These are phyloP conservation scores for Stagonosporopsis chrysanthemi DNA, from an alignment of 2,329 filamentous ascomycete species.

Conservation along the genomic window DNA sequence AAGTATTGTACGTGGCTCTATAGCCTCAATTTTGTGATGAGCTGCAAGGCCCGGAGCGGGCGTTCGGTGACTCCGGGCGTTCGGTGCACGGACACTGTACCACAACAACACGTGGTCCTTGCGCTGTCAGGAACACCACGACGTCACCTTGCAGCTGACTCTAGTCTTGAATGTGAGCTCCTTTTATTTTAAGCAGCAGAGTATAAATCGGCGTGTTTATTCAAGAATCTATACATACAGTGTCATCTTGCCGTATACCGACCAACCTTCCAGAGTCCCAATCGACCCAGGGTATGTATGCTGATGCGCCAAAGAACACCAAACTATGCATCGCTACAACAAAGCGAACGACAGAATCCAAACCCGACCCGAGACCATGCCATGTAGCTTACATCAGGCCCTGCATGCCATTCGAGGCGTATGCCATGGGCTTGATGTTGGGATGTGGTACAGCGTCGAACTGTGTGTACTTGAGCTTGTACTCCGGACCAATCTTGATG, in stretches of 20 bases:
- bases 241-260: conserved; percentile 11
- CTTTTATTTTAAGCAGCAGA: conserved; percentile 10
- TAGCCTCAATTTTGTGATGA: no score
- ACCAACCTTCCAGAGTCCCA: conserved; percentile 16
- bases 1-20: no score
- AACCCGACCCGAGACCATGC: conserved; percentile 1
- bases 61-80: no score
- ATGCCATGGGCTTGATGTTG: conserved; percentile 92
- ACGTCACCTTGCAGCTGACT: conserved; percentile 14
- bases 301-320: conserved; percentile 48
- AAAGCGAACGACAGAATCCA: conserved; percentile 25
- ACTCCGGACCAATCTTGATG: conserved; percentile 92
- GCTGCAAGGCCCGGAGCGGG: no score
- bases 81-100: no score
- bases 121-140: conserved; percentile 4
- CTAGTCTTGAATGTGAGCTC: not conserved
- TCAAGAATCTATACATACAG: conserved; percentile 17
- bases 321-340: conserved; percentile 46
- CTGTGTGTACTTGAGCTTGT: conserved; percentile 89
- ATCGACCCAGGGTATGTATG: conserved; percentile 37
- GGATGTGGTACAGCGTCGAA: conserved; percentile 98
- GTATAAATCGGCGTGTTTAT: conserved; percentile 14
- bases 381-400: conserved; percentile 67
- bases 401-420: conserved; percentile 82
- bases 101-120: conserved; percentile 15